Base-by-base conservation (phyloP, 441 rosid genomes). In the Corymbia calophylla region DNA sequence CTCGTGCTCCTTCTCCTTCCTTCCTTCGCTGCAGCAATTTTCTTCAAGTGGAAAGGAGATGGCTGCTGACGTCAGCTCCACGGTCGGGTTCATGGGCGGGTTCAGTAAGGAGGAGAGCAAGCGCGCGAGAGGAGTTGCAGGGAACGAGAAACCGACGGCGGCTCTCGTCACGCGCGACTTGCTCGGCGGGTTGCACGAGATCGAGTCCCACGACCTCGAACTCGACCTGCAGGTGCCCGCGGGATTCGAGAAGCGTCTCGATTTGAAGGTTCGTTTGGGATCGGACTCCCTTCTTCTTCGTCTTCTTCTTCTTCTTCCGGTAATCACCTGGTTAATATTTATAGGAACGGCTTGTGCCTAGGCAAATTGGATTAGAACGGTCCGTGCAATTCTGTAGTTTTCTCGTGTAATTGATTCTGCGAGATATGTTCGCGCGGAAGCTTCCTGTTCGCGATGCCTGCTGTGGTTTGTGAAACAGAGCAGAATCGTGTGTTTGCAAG, bases 161-260 rank as follows among this genome's bases (percentile, higher is more conserved):
- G 81, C 77, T 25, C 91, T 54, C 56, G 64, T 87, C 87, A 90
- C 91, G 8, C 89, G 87, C 32, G 91, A 90, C 89, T 55, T 90
- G 87, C 91, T 90, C 53, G 91, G 91, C 16, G 89, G 87, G 5
- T n/a, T 87, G 49, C 48, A 53, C 54, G 84, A 87, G 91, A 55
- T 90, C 18, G 91, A 90, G 87, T 80, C 89, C n/a, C 81, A 53
- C 87, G 91, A 90, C 87, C 91, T 90, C 60, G 89, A 90, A 87
- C 91, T 90, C 53, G 91, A 90, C 87, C 81, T 90, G 35, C 89
- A 90, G 73, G 91, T 87, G 21, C 91, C 91, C 19, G 39, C 77
- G 4, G 91, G 91, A 47, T 90, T 89, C 89, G 91, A 90, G 62
- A 90, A 90, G 89, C 91, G 91, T 18, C 91, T 90, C 82, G 91